Conservation (phyloP, 176 grass and related monocot species). For the Aegilops umbellulata region DNA sequence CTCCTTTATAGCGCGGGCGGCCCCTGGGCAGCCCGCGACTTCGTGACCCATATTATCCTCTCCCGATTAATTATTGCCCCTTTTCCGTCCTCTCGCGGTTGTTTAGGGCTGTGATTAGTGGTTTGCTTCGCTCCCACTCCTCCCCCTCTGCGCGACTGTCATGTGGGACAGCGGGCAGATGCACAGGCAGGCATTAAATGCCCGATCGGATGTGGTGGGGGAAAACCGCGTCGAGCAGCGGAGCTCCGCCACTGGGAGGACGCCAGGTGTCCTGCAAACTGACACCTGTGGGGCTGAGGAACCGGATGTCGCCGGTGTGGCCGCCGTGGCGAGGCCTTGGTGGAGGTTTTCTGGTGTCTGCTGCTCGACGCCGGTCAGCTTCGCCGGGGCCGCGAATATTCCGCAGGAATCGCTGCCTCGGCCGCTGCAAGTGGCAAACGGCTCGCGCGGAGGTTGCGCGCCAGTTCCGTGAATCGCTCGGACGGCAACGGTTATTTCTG, state of each 20-base stretch:
- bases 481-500: background rate
- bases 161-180: background rate
- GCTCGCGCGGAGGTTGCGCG: background rate
- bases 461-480: background rate
- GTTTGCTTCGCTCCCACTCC: constrained; percentile 31
- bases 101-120: background rate
- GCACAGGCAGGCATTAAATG: background rate
- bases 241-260: background rate
- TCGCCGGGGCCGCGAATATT: constrained; percentile 10
- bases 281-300: background rate
- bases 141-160: background rate
- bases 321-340: background rate
- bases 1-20: constrained; percentile 42
- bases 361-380: background rate
- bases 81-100: background rate
- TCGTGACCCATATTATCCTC: background rate
- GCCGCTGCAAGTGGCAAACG: background rate
- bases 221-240: too few species aligned
- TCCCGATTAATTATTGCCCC: background rate
- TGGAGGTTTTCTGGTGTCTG: background rate
- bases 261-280: background rate
- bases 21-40: background rate
- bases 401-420: background rate
- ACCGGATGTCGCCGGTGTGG: background rate
- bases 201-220: background rate